These are phyloP conservation scores for Macrotyloma uniflorum DNA, from an alignment of 306 rosid genomes.

Conservation along the genomic window DNA sequence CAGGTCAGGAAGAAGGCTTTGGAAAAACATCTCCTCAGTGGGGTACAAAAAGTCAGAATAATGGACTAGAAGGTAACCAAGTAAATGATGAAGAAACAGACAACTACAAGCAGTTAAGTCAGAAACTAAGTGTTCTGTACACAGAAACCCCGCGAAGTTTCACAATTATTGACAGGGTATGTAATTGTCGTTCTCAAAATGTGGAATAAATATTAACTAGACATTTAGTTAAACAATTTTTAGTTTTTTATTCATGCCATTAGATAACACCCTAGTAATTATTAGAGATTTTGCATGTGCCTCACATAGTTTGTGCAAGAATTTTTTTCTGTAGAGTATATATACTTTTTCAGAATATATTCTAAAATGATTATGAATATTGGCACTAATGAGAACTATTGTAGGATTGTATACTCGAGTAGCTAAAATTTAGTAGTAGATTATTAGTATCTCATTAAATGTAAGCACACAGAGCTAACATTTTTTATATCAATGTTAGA, in stretches of 20 bases:
- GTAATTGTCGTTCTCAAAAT: neutral
- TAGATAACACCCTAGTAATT: neutral
- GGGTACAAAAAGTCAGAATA: slow-evolving; percentile 40
- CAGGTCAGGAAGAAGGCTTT: slow-evolving; percentile 35
- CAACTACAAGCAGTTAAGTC: slow-evolving; percentile 60
- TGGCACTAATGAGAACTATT: neutral
- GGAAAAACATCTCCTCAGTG: slow-evolving; percentile 43
- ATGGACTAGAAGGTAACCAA: slow-evolving; percentile 42
- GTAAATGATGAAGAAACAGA: slow-evolving; percentile 57
- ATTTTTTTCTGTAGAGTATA: neutral
- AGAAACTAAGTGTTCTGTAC: slow-evolving; percentile 65
- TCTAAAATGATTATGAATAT: neutral
- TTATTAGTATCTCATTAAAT: neutral
- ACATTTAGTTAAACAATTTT: neutral
- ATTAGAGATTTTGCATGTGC: neutral
- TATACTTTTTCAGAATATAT: slow-evolving; percentile 17
- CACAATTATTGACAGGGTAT: slow-evolving; percentile 83
- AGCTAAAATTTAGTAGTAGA: neutral
- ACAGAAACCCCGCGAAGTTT: slow-evolving; percentile 70
- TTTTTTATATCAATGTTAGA: neutral
- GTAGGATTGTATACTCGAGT: neutral
- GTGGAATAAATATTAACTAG: neutral
- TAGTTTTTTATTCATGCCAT: neutral
- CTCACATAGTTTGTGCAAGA: neutral
- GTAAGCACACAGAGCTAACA: neutral